Base-by-base conservation (phyloP, 768 basidiomycete species). In the Tremella mesenterica region DNA sequence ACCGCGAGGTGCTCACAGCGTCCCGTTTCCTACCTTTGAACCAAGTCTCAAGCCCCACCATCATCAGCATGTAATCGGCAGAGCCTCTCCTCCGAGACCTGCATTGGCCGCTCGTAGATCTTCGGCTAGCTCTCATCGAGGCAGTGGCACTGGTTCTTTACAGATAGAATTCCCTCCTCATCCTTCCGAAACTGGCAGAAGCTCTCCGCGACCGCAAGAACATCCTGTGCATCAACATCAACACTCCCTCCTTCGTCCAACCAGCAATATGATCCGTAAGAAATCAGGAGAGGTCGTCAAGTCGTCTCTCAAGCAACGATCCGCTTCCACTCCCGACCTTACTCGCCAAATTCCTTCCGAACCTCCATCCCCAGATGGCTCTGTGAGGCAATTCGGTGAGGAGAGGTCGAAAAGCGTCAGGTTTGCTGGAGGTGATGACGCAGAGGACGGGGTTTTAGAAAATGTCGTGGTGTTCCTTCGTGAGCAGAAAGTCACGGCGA, bases 271-370 rank as follows among this genome's bases (percentile, higher is more conserved):
- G 58, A 76, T 88, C 34, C 82, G 90, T 57, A 96, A 96, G 75
- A 96, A 95, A 76, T 88, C 87, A 7, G 92, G 93, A 31, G 86
- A 95, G 73, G 82, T 87, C 9, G 83, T 97, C 66, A 92, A 90
- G 73, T 84, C 89, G 2, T 89, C 90, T 1, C 80, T 96, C 61
- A 97, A 95, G 75, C 76, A 80, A 7, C 78, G 82, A 79, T 83
- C 47, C 70, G 79, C 49, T 72, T 79, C 45, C 75, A 50, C 75
- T 74, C 48, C 69, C 65, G 38, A 75, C 77, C 52, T 81, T 75
- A 65, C 84, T 81, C 62, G 72, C 50, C 58, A 63, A 41, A 55
- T 56, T 25, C 25, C 77, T 71, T 87, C 85, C 67, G 88, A 83
- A 51, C 90, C 90, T 0, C 77, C 75, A 1, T 88, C 91, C 2